Evolutionary conservation across 495 filamentous ascomycete genomes (phyloP).

Genomic region (Podospora sp.): DNA sequence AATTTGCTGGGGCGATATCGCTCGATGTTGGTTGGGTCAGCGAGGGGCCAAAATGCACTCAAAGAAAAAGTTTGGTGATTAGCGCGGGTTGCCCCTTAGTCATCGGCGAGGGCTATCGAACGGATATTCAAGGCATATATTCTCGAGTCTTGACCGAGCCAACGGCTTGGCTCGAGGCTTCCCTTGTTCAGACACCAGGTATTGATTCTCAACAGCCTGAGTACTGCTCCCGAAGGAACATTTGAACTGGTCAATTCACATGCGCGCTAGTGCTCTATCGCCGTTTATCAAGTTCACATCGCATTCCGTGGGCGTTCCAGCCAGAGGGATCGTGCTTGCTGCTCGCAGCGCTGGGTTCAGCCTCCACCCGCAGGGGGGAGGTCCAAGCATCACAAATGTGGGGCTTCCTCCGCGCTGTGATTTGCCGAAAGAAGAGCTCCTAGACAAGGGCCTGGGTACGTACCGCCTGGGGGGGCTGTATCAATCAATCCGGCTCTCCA

Average conservation of each 20-base stretch:
- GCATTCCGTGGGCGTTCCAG: not conserved
- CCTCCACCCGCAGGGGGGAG: slow-evolving; percentile 10
- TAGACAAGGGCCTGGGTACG: slow-evolving; percentile 3
- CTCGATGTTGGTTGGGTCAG: slow-evolving; percentile 2
- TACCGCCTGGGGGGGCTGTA: not conserved
- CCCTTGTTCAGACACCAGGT: no score
- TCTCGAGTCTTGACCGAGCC: not conserved
- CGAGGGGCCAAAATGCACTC: slow-evolving; percentile 2
- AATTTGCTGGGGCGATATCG: not conserved
- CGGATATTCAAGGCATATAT: slow-evolving; percentile 21
- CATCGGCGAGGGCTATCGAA: slow-evolving; percentile 14
- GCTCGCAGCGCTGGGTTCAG: slow-evolving; percentile 8
- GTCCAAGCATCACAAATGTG: not conserved
- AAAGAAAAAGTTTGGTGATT: slow-evolving; percentile 27
- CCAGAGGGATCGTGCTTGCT: not conserved
- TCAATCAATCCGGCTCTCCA: not conserved
- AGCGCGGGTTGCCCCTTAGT: slow-evolving; percentile 24
- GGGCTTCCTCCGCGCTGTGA: slow-evolving; percentile 3
- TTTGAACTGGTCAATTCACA: not conserved
- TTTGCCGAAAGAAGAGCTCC: not conserved
- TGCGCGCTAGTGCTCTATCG: not conserved
- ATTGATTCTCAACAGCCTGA: not conserved
- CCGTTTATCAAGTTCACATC: not conserved
- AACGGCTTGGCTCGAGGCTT: not conserved
- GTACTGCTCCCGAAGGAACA: not conserved